Conservation (phyloP, 2,329 filamentous ascomycete genomes). For the Aspergillus quadricinctus region DNA sequence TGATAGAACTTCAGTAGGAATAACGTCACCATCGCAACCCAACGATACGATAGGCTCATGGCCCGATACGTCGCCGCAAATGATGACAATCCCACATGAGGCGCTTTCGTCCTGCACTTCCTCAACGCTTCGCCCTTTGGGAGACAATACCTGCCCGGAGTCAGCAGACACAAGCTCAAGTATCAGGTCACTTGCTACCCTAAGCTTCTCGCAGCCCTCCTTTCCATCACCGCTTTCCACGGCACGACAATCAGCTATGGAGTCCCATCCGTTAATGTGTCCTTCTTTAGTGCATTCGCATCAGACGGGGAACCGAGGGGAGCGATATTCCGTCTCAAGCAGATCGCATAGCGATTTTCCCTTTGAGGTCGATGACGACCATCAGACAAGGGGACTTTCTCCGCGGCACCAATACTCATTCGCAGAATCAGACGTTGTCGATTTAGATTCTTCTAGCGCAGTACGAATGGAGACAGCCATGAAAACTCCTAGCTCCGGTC, state of each 20-base stretch:
- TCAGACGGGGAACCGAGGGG: not conserved
- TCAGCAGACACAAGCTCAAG: conserved; percentile 22
- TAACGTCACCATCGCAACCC: conserved; percentile 13
- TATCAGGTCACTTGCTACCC: conserved; percentile 22
- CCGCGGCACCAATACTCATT: not conserved
- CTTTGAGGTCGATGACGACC: not conserved
- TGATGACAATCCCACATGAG: conserved; percentile 12
- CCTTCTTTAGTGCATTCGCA: conserved; percentile 2
- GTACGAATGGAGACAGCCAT: not conserved
- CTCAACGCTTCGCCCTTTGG: conserved; percentile 13
- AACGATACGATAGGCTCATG: conserved; percentile 17
- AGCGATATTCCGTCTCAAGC: not conserved
- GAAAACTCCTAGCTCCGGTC: not conserved
- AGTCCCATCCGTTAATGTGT: conserved; percentile 36
- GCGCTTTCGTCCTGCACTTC: conserved; percentile 16
- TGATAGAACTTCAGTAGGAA: conserved; percentile 18
- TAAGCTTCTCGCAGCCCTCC: conserved; percentile 27
- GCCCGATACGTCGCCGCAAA: conserved; percentile 16
- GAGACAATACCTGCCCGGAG: conserved; percentile 16
- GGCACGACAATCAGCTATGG: conserved; percentile 25
- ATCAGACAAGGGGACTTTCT: not conserved
- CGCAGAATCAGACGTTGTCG: not conserved
- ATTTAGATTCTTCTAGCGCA: too few species aligned
- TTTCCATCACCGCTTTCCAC: conserved; percentile 35
- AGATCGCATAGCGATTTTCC: not conserved